Evolutionary conservation across 1,284 basidiomycete genomes (phyloP), one percentile per base, ranked within the genome.

Genomic region (Fomitopsis schrenkii): DNA sequence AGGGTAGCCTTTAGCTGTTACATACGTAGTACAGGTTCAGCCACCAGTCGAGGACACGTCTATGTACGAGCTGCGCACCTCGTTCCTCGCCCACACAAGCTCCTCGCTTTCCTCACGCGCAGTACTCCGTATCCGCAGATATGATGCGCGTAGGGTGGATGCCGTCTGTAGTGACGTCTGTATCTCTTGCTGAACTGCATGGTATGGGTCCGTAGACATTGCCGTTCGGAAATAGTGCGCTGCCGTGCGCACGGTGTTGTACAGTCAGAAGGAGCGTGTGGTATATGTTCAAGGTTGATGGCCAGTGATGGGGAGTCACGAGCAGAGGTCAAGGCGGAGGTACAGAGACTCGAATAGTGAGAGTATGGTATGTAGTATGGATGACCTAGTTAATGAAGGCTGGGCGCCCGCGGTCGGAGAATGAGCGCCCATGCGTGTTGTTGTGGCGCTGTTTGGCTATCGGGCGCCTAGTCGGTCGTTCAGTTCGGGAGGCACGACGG

Each of bases 141-240:
- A 93, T 10, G 91, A 92, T n/a, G 89, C 82, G 56, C 84, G 81
- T 56, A 93, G 76, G 61, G 88, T 88, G 36, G 81, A 77, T 54
- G 89, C 88, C 9, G 84, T 80, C 68, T 90, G 87, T 40, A 93
- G 74, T 19, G 90, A 88, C 22, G 77, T 76, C 65, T 91, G 87
- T 35, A 93, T 84, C 73, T 93, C 91, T 65, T 83, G 83, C 69
- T 92, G 88, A 2, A 93, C 90, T 41, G 83, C 87, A 78, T 93
- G 86, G 71, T 93, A 93, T 56, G 91, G 91, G 76, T 93, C 91
- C 19, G 80, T 76, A n/a, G 88, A 87, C 88, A 90, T 90, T 63
- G 48, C 64, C 28, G 28, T 15, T 9, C 28, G 14, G 10, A 22
- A 5, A 12, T 17, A 10, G 26, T 30, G 48, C 48, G 48, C 48